Percentiles rank a stretch among this genome's conserved stretches.
Conservation (phyloP, 805 yeast genomes). For the Wickerhamiella sorbophila region DNA sequence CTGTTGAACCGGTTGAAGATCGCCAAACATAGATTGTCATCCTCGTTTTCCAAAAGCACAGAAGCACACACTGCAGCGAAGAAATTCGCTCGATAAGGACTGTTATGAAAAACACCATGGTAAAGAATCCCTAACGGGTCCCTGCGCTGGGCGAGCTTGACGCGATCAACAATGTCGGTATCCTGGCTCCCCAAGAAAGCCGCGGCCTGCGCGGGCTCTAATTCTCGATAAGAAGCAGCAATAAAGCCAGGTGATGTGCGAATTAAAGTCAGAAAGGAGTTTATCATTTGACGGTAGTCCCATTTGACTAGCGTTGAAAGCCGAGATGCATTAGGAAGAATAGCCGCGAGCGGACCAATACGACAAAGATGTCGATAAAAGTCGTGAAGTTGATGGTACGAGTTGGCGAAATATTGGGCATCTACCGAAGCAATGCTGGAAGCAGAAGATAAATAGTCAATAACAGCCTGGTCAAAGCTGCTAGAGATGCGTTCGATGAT, state of each 20-base stretch:
- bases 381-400: constrained; percentile 16
- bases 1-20: constrained; percentile 13
- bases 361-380: constrained; percentile 8
- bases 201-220: constrained; percentile 14
- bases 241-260: constrained; percentile 25
- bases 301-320: constrained; percentile 13
- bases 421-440: constrained; percentile 5
- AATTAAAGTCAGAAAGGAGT: constrained; percentile 23
- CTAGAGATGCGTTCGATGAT: constrained; percentile 5
- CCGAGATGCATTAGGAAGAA: constrained; percentile 5
- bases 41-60: constrained; percentile 11
- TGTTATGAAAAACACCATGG: constrained; percentile 20
- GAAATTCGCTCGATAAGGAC: constrained; percentile 17
- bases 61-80: constrained; percentile 19
- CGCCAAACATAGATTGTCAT: constrained; percentile 13
- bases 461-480: background rate
- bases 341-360: constrained; percentile 10
- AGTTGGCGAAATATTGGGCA: constrained; percentile 8
- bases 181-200: constrained; percentile 11
- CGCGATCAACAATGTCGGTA: constrained; percentile 10
- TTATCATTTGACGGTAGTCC: constrained; percentile 21
- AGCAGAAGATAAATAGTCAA: background rate
- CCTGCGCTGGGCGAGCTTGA: constrained; percentile 15
- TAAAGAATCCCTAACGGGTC: constrained; percentile 23
- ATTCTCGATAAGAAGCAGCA: constrained; percentile 18